These are phyloP conservation scores for Aspergillus uvarum DNA, from an alignment of 2,329 filamentous ascomycete species.

Conservation along the genomic window DNA sequence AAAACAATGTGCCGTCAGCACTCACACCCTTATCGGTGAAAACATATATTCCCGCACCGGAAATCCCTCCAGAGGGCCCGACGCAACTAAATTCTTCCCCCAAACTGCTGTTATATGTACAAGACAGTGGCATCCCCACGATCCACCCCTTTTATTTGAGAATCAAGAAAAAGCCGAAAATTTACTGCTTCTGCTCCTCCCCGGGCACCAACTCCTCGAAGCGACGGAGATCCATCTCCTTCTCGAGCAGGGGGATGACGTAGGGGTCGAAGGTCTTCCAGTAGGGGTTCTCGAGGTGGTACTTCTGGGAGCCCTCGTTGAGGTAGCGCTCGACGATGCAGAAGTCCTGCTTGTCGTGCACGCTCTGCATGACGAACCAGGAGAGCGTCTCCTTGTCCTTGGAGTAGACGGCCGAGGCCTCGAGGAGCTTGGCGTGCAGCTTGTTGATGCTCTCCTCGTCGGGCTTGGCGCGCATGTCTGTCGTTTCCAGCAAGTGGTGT, in stretches of 20 bases:
- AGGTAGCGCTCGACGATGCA: conserved; percentile 74
- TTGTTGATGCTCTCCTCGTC: conserved; percentile 45
- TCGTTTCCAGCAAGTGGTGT: background rate
- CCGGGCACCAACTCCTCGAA: conserved; percentile 59
- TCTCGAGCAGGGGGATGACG: conserved; percentile 66
- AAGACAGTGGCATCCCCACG: no score
- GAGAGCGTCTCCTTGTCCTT: conserved; percentile 68
- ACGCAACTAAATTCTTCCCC: no score
- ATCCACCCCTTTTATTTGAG: no score
- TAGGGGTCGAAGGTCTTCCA: conserved; percentile 77
- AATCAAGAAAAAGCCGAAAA: background rate
- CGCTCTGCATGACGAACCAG: conserved; percentile 78
- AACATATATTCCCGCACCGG: no score
- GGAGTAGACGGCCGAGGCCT: conserved; percentile 71
- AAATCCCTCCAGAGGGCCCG: no score
- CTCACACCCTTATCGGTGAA: no score
- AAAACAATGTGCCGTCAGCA: no score
- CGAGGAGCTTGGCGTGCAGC: conserved; percentile 69
- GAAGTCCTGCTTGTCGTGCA: conserved; percentile 66
- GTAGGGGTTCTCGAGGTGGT: conserved; percentile 68
- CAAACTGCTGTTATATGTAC: no score
- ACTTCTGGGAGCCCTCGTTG: conserved; percentile 60
- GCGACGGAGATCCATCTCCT: conserved; percentile 67
- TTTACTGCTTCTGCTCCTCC: background rate
- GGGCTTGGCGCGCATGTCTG: conserved; percentile 17